Conservation (phyloP, 2,329 filamentous ascomycete genomes). For the Exophiala dermatitidis region DNA sequence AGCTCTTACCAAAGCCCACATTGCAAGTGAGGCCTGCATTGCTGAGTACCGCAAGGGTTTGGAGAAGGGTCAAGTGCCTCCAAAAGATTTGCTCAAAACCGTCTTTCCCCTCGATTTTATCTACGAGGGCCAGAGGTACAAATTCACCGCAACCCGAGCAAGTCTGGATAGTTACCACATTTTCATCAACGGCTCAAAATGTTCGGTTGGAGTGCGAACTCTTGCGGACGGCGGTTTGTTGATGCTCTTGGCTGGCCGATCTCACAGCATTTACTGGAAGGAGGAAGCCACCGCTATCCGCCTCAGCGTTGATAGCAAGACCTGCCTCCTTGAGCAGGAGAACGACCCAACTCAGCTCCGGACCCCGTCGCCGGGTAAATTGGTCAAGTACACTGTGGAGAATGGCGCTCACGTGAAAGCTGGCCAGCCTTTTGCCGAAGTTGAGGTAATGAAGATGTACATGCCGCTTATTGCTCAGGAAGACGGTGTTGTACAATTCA, state of each 20-base stretch:
- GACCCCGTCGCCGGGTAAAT: constrained; percentile 90
- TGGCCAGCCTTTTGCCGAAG: constrained; percentile 88
- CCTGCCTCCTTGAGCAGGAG: constrained; percentile 93
- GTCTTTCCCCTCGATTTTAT: constrained; percentile 98
- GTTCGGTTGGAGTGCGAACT: constrained; percentile 82
- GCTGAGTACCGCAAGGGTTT: constrained; percentile 79
- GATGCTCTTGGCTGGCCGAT: constrained; percentile 81
- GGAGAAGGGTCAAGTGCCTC: constrained; percentile 94
- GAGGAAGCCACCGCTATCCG: constrained; percentile 95
- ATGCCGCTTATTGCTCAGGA: constrained; percentile 95
- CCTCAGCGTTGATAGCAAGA: constrained; percentile 95
- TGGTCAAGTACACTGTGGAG: constrained; percentile 95
- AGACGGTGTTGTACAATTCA: constrained; percentile 92
- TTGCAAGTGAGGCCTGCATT: constrained; percentile 85
- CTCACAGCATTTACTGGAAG: constrained; percentile 99
- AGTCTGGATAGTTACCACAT: constrained; percentile 91
- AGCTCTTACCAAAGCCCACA: constrained; percentile 88
- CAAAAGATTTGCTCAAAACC: constrained; percentile 94
- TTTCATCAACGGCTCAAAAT: constrained; percentile 98
- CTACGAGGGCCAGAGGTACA: constrained; percentile 93
- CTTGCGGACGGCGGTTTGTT: constrained; percentile 90
- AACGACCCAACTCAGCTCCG: constrained; percentile 97
- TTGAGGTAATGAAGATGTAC: constrained; percentile 99
- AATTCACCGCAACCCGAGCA: constrained; percentile 92
- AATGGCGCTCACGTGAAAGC: constrained; percentile 90